These are phyloP conservation scores for Sequoia sempervirens DNA, from an alignment of 75 land plant species.

Conservation along the genomic window DNA sequence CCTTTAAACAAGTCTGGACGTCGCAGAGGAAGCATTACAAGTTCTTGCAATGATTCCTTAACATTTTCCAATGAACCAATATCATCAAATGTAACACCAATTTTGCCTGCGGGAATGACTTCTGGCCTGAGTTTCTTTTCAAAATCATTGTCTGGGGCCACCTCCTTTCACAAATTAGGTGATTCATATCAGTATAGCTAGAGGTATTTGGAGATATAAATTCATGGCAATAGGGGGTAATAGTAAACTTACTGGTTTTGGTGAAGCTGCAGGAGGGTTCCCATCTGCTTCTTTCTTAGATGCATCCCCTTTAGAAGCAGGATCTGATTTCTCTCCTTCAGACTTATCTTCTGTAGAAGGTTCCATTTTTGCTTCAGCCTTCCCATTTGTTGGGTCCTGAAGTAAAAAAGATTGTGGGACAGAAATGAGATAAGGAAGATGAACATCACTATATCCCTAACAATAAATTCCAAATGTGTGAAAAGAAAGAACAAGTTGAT, in stretches of 20 bases:
- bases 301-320: slow-evolving; percentile 19
- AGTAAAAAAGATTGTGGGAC: slow-evolving; percentile 13
- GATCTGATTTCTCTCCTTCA: slow-evolving; percentile 31
- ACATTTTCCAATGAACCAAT: slow-evolving; percentile 80
- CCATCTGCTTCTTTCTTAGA: slow-evolving; percentile 16
- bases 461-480: neutral
- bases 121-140: slow-evolving; percentile 93
- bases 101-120: slow-evolving; percentile 81
- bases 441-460: neutral
- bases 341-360: slow-evolving; percentile 25
- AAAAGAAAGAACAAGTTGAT: neutral
- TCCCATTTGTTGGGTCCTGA: slow-evolving; percentile 26
- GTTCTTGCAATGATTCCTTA: slow-evolving; percentile 84
- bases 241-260: slow-evolving; percentile 21
- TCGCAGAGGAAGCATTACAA: slow-evolving; percentile 84
- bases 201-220: neutral
- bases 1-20: slow-evolving; percentile 85
- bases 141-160: slow-evolving; percentile 81
- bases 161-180: slow-evolving; percentile 40
- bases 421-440: neutral
- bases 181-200: neutral
- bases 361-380: slow-evolving; percentile 36
- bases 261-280: slow-evolving; percentile 17
- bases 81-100: slow-evolving; percentile 74
- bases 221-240: neutral